phyloP scores from a whole-genome alignment of 306 rosid species.

The Myrica gale region DNA sequence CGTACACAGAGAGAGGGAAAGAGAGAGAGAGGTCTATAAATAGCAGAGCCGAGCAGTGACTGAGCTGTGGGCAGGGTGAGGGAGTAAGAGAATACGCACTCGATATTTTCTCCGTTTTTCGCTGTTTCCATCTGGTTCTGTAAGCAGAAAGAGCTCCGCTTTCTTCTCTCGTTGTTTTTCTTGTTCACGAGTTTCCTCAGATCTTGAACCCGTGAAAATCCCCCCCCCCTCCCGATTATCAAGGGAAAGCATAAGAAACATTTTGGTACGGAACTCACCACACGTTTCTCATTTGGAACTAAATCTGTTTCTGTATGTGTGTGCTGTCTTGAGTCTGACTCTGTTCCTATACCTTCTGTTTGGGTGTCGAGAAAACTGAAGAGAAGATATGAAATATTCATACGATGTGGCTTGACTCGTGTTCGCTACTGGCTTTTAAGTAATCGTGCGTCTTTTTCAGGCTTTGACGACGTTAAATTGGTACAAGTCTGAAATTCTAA shows the following conservation, averaged over 20 bases:
- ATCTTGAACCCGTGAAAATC: neutral
- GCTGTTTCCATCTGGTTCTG: neutral
- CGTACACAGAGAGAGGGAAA: slow-evolving; percentile 6
- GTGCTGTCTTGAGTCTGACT: neutral
- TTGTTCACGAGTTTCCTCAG: neutral
- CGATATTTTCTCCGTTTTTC: neutral
- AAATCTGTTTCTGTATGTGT: neutral
- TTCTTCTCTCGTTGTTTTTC: neutral
- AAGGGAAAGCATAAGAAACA: no score
- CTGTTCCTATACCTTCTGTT: neutral
- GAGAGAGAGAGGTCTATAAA: neutral
- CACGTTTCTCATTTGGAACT: neutral
- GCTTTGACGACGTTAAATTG: neutral
- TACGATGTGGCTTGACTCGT: neutral
- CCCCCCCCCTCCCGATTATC: no score
- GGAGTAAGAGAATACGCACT: neutral
- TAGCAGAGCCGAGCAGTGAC: neutral
- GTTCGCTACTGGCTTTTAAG: no score
- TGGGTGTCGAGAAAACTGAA: slow-evolving; percentile 17
- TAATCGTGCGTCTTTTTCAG: slow-evolving; percentile 1
- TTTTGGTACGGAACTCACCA: neutral
- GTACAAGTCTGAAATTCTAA: neutral
- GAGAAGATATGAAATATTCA: neutral
- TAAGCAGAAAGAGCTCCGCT: neutral
- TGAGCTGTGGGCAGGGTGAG: neutral